Base-by-base conservation (phyloP, 2,329 filamentous ascomycete species). In the Penicillium sp. region DNA sequence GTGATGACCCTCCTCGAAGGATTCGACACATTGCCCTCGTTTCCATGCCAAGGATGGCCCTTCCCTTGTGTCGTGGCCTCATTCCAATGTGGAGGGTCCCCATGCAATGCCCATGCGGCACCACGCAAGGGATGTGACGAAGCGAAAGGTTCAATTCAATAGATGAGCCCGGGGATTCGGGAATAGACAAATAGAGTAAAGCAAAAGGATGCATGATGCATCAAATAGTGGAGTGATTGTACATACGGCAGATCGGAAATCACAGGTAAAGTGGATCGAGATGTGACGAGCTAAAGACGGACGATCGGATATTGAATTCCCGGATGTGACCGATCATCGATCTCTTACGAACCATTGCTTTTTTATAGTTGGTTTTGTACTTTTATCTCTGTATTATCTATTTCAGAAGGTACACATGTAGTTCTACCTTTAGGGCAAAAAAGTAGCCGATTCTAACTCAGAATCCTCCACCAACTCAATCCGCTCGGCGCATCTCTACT, bases 401-500 rank as follows among this genome's bases (percentile, higher is more conserved):
- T 9, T 23, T 12, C 15, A 23, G 9, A 10, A 29, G 27, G 27
- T 15, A 33, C 27, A 28, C 6, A 12, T 9, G 9, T 10, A 29
- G 8, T 8, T 29, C 27, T 29, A 29, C 8, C 25, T 7, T 27
- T 5, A 27, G 6, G 25, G 25, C 6, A 2, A 10, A 29, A 29
- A 18, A 18, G 15, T 18, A 29, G 9, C 25, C 25, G 25, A 6
- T 9, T 29, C 28, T 12, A 29, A 29, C 27, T 28, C 27, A 33
- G n/a, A 32, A 18, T 6, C 15, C 32, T 15, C 3, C 5, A n/a
- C 32, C 32, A 35, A 18, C 12, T n/a, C 25, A 27, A n/a, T 40
- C 38, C 8, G 47, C 24, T 39, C 57, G 62, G 20, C 58, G 61
- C 68, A 71, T 69, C 56, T 72, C 68, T 13, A 72, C 57, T 44